These are phyloP conservation scores for Gossypium trilobum DNA, from an alignment of 441 rosid genomes.

Conservation along the genomic window DNA sequence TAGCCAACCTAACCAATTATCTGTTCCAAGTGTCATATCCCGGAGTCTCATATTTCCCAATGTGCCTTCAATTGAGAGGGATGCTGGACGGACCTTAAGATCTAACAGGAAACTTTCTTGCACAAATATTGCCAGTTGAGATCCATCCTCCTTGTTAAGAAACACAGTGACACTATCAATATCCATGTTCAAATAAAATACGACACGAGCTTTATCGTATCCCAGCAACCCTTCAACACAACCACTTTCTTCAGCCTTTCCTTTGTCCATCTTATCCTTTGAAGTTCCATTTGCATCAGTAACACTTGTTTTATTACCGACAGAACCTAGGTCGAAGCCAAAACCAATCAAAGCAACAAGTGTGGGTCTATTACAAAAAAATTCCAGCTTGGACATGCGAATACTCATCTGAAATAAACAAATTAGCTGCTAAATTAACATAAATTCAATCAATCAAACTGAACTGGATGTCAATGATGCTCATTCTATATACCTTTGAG, in stretches of 20 bases:
- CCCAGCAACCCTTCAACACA: constrained; percentile 89
- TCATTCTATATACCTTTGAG: constrained; percentile 59
- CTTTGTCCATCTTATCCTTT: constrained; percentile 46
- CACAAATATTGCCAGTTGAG: constrained; percentile 91
- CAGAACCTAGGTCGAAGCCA: constrained; percentile 66
- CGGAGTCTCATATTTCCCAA: constrained; percentile 93
- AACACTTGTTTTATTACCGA: constrained; percentile 25
- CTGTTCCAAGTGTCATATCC: constrained; percentile 79
- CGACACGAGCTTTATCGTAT: constrained; percentile 88
- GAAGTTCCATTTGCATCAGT: constrained; percentile 27
- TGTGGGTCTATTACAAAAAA: constrained; percentile 94
- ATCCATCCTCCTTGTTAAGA: constrained; percentile 93
- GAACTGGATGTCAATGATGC: constrained; percentile 18
- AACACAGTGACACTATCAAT: constrained; percentile 80
- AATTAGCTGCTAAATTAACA: constrained; percentile 22
- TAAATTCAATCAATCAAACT: constrained; percentile 1
- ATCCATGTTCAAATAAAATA: constrained; percentile 80
- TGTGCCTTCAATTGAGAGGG: constrained; percentile 87
- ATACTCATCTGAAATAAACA: constrained; percentile 72
- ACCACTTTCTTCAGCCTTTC: constrained; percentile 55
- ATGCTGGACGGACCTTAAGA: constrained; percentile 89
- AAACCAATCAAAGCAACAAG: constrained; percentile 89
- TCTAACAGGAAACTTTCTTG: constrained; percentile 89
- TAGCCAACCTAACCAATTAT: constrained; percentile 88
- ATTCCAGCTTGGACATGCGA: constrained; percentile 90